Conservation (phyloP, 192 early-diverging fungal genomes). For the Mortierella claussenii region DNA sequence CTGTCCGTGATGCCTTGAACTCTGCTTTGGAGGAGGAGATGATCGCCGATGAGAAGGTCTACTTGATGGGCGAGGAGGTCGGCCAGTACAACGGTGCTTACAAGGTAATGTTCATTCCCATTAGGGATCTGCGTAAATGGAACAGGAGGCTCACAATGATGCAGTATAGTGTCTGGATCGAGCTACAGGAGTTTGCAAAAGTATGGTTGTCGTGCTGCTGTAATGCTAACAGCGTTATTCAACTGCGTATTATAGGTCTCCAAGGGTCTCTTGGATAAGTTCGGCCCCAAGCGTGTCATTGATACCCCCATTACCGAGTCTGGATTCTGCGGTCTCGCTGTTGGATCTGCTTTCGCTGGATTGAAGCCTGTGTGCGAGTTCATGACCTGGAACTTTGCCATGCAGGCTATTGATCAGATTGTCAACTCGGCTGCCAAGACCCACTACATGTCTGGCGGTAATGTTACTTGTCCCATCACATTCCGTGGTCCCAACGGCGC, state of each 20-base stretch:
- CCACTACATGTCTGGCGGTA: slow-evolving; percentile 96
- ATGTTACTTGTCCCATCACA: slow-evolving; percentile 90
- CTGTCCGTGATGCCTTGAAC: slow-evolving; percentile 98
- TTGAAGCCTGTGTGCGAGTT: slow-evolving; percentile 99
- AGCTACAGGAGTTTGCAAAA: no score
- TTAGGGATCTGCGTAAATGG: background rate
- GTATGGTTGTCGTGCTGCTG: no score
- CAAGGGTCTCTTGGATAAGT: slow-evolving; percentile 97
- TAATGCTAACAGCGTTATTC: no score
- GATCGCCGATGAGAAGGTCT: slow-evolving; percentile 88
- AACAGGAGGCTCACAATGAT: slow-evolving; percentile 64
- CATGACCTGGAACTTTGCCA: slow-evolving; percentile 99
- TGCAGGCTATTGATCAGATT: slow-evolving; percentile 99
- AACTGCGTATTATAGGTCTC: no score
- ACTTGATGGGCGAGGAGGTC: slow-evolving; percentile 96
- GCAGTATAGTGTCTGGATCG: no score
- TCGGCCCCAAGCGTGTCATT: slow-evolving; percentile 94
- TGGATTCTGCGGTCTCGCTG: slow-evolving; percentile 96
- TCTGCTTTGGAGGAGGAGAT: slow-evolving; percentile 98
- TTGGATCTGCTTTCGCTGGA: slow-evolving; percentile 93
- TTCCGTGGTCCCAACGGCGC: slow-evolving; percentile 99
- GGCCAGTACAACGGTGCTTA: slow-evolving; percentile 99
- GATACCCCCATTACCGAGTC: slow-evolving; percentile 99
- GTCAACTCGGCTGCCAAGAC: slow-evolving; percentile 99
- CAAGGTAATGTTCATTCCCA: slow-evolving; percentile 73